Conservation (phyloP, 805 yeast genomes). For the Ogataea kodamae region DNA sequence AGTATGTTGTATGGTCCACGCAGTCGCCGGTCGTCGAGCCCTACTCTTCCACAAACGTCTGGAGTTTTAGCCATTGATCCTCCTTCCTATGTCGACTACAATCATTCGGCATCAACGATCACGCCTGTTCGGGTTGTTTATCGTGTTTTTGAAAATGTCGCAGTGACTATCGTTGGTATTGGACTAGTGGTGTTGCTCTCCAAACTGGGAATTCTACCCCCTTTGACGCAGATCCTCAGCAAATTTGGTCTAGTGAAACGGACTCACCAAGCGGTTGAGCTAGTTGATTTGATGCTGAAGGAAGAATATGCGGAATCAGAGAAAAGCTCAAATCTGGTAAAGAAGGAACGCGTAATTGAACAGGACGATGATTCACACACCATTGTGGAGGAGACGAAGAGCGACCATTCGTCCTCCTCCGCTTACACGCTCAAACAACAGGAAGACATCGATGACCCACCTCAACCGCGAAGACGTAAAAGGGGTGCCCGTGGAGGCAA, state of each 20-base stretch:
- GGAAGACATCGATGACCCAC: constrained; percentile 17
- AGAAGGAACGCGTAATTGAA: constrained; percentile 18
- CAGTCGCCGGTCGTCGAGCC: constrained; percentile 6
- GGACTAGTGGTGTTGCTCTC: constrained; percentile 37
- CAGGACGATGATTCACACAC: constrained; percentile 11
- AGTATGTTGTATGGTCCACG: constrained; percentile 15
- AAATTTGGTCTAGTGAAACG: constrained; percentile 33
- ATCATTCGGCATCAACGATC: constrained; percentile 18
- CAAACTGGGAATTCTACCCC: constrained; percentile 36
- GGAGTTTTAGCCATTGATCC: constrained; percentile 20
- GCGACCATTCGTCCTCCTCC: constrained; percentile 16
- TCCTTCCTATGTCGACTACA: constrained; percentile 14
- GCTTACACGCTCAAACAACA: constrained; percentile 12
- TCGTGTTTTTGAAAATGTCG: constrained; percentile 45
- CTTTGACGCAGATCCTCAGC: constrained; percentile 30
- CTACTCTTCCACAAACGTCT: constrained; percentile 14
- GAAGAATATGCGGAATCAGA: constrained; percentile 28
- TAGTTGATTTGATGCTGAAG: constrained; percentile 31
- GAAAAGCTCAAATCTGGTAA: constrained; percentile 25
- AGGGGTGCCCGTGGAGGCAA: constrained; percentile 87
- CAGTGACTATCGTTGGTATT: constrained; percentile 40
- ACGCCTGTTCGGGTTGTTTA: constrained; percentile 25
- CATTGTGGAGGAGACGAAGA: constrained; percentile 9
- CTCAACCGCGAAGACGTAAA: constrained; percentile 56
- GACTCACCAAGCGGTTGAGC: constrained; percentile 34